Evolutionary conservation across 805 yeast species (phyloP), one percentile per base, ranked within the genome.

Genomic region (Henningerozyma blattae): DNA sequence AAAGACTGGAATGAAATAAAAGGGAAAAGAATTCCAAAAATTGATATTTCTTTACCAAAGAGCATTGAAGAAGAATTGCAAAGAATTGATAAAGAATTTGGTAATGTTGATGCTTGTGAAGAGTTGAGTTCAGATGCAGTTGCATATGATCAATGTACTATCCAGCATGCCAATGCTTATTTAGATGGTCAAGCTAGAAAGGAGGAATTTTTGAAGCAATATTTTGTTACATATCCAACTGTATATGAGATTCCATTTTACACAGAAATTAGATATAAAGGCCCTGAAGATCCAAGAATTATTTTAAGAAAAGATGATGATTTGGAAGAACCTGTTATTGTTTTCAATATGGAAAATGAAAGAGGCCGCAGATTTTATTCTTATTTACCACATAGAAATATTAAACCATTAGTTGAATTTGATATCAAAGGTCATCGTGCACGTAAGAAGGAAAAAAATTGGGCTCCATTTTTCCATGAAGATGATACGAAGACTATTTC

Each of bases 1-100:
- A 46, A 57, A 25, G 46, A 64, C 19, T 70, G 74, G 73, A 54
- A 61, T 16, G 74, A 69, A 46, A 46, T 68, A 17, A 51, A 47
- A 31, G 56, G 47, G 15, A 54, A 50, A 38, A 48, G 64, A 41
- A 48, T 61, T 17, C 49, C 59, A 40, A 59, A 45, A 34, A 38
- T 36, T 18, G 65, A 57, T 35, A 37, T 58, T 14, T 59, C 58
- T 22, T 39, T 58, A 19, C 58, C 55, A 29, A 37, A 57, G 18
- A 41, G 36, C 18, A 45, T 47, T 25, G 36, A 36, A 16, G 44
- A 53, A 19, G 53, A 47, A 18, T 22, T 47, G 1, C 40, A 44
- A n/a, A 16, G 15, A 7, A 18, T 36, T 15, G 34, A 34, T 5
- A 16, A 29, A 15, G 30, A 34, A 20, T 31, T 34, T 14, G 52